A percentile compares a stretch with the other conserved stretches of the same genome.
These are phyloP conservation scores for Phytopythium boreale DNA, from an alignment of 352 stramenopile species.

Conservation along the genomic window DNA sequence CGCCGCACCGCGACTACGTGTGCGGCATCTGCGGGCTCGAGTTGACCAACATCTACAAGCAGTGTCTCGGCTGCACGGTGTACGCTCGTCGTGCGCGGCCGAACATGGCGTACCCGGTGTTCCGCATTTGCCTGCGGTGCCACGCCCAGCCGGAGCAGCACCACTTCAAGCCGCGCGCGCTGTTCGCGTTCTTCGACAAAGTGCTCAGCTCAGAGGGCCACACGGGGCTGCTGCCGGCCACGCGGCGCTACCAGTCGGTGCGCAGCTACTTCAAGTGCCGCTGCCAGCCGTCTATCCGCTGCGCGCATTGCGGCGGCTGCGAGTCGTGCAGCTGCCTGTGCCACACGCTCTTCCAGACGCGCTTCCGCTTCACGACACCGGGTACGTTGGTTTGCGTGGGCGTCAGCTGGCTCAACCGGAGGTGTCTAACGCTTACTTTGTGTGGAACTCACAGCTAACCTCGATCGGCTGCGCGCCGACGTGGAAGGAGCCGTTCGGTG, in stretches of 20 bases:
- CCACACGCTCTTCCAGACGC: constrained; percentile 86
- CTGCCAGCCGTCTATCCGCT: constrained; percentile 57
- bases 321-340: constrained; percentile 81
- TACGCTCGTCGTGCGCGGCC: constrained; percentile 51
- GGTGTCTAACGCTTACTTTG: not conserved
- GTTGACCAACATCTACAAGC: constrained; percentile 86
- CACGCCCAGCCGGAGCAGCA: constrained; percentile 69
- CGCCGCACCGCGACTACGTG: constrained; percentile 38
- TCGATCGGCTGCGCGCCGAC: constrained; percentile 34
- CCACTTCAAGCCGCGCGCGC: constrained; percentile 61
- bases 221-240: constrained; percentile 58
- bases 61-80: constrained; percentile 74
- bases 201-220: constrained; percentile 72
- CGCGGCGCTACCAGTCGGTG: constrained; percentile 60
- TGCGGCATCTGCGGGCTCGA: constrained; percentile 70
- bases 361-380: constrained; percentile 70
- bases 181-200: constrained; percentile 63
- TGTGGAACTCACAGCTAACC: constrained; percentile 18
- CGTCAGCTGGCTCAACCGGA: not conserved
- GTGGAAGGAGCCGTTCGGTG: constrained; percentile 42
- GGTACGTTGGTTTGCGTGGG: constrained; percentile 31
- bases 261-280: constrained; percentile 74
- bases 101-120: constrained; percentile 65
- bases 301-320: constrained; percentile 68
- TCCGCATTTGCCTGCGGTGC: constrained; percentile 72